Evolutionary conservation across 2,329 filamentous ascomycete genomes (phyloP), one percentile per base, ranked within the genome.

Genomic region (Sphaerostilbella broomeana): DNA sequence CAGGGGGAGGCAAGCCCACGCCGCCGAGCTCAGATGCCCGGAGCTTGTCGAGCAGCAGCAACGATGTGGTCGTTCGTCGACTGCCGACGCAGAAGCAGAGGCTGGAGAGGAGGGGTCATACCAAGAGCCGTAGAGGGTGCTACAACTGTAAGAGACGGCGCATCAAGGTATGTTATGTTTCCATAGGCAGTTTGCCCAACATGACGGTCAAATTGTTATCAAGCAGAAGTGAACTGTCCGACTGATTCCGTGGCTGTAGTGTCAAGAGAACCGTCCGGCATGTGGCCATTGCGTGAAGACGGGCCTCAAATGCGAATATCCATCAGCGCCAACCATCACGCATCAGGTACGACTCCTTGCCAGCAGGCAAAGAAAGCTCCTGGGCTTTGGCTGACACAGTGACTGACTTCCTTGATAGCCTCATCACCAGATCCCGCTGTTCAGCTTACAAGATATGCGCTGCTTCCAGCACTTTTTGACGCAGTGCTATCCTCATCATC

Each of bases 401-500:
- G 8, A 21, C 39, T 50, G 25, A 43, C 31, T 33, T 6, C 18
- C 10, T 9, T 13, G 11, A 10, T 47, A 77, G 70, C 73, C 73
- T n/a, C 69, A 72, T 45, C 62, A 71, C 47, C 73, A 74, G 46
- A 67, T 75, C n/a, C 74, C 72, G 3, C 56, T 78, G 0, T 79
- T 80, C 52, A 77, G 67, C 37, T 50, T 79, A 40, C 71, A 76
- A 35, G 79, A 83, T 50, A 81, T 84, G 78, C 72, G 77, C 25
- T 72, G 82, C 54, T 83, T 83, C 49, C 79, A 83, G 54, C 77
- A 83, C 55, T 83, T 82, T 48, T 59, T 83, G 12, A 60, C 73
- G 19, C 65, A 69, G 24, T 79, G 75, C 47, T 77, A 77, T 51
- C 81, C 80, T 3, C 73, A 79, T 55, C 68, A 83, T 17, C 79